Evolutionary conservation across 1,284 basidiomycete species (phyloP).

Genomic region (Papiliotrema laurentii): DNA sequence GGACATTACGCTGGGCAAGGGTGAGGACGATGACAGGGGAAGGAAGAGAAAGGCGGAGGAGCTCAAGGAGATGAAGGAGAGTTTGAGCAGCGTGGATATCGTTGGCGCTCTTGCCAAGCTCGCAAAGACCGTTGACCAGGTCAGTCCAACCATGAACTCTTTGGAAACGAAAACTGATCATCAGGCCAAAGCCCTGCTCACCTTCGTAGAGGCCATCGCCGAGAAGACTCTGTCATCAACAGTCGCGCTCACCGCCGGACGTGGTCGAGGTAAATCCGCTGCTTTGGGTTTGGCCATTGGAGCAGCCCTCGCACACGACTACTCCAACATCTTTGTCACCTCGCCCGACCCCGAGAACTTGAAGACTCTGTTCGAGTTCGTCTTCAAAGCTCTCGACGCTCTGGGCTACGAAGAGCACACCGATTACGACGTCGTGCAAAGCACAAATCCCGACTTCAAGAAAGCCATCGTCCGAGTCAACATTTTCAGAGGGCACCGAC

Average conservation of each 20-base stretch:
- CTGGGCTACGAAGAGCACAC: constrained; percentile 96
- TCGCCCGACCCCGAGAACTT: constrained; percentile 97
- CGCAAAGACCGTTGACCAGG: constrained; percentile 90
- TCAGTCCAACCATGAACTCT: constrained; percentile 15
- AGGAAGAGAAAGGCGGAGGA: constrained; percentile 52
- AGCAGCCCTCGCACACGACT: constrained; percentile 87
- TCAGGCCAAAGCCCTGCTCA: constrained; percentile 75
- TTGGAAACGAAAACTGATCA: neutral
- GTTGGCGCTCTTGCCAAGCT: constrained; percentile 86
- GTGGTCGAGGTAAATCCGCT: constrained; percentile 96
- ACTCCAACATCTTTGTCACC: constrained; percentile 98
- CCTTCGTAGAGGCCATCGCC: constrained; percentile 86
- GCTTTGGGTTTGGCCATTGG: constrained; percentile 91
- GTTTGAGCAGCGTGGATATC: constrained; percentile 76
- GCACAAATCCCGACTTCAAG: constrained; percentile 89
- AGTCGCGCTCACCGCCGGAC: constrained; percentile 87
- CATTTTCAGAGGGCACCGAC: constrained; percentile 85
- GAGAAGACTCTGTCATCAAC: constrained; percentile 92
- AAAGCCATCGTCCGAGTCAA: constrained; percentile 96
- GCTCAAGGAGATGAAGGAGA: constrained; percentile 75
- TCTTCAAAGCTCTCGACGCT: constrained; percentile 94
- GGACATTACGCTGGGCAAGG: constrained; percentile 62
- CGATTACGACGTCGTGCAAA: constrained; percentile 94
- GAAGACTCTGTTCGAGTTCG: constrained; percentile 96
- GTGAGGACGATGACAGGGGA: constrained; percentile 40